phyloP scores from a whole-genome alignment of 495 filamentous ascomycete genomes.

The Delitschia confertaspora region DNA sequence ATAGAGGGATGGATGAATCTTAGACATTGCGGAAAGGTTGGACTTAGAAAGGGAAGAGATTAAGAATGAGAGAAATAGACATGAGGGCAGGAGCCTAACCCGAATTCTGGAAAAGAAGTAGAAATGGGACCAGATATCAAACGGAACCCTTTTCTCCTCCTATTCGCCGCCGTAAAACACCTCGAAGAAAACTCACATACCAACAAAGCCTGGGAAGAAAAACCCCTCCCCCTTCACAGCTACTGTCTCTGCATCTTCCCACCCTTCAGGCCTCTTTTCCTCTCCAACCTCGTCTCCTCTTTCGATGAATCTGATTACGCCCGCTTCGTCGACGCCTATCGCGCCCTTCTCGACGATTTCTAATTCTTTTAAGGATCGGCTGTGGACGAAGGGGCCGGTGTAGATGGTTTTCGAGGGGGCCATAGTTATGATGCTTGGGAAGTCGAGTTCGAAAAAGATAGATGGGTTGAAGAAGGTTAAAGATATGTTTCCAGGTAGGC shows the following conservation, averaged over 20 bases:
- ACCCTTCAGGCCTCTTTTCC: conserved; percentile 42
- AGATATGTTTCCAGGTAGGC: too few species aligned
- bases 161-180: neutral
- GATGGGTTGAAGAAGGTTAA: conserved; percentile 5
- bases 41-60: too few species aligned
- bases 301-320: conserved; percentile 55
- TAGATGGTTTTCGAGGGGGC: conserved; percentile 30
- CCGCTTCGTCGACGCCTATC: conserved; percentile 56
- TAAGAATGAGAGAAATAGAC: too few species aligned
- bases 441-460: neutral
- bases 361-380: conserved; percentile 45
- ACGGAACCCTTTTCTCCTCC: too few species aligned
- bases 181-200: conserved; percentile 44
- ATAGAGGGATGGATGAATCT: too few species aligned
- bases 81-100: too few species aligned
- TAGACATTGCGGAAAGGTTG: too few species aligned
- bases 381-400: conserved; percentile 51
- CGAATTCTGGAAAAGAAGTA: neutral
- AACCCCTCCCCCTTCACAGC: conserved; percentile 43
- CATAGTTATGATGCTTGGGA: neutral
- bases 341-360: conserved; percentile 51
- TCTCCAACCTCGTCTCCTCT: conserved; percentile 29
- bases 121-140: too few species aligned
- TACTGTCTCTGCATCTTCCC: conserved; percentile 35
- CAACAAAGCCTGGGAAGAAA: conserved; percentile 92